These are phyloP conservation scores for Ophiostoma triangulosporum DNA, from an alignment of 2,329 filamentous ascomycete species.

Conservation along the genomic window DNA sequence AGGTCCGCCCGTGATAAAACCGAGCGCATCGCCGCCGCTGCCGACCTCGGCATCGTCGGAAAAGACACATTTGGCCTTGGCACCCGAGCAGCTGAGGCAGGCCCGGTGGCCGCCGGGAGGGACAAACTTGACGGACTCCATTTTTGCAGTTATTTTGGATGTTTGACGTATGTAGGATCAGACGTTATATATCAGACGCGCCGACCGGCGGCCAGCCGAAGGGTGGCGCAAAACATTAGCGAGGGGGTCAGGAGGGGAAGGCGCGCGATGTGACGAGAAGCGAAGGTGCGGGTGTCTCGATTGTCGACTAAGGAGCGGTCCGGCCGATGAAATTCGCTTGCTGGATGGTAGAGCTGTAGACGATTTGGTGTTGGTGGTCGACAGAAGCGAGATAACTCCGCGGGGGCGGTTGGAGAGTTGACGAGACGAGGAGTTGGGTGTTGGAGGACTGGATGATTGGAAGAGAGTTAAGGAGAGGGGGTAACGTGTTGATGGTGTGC, in stretches of 20 bases:
- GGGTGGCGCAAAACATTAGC: neutral
- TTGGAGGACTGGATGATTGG: no score
- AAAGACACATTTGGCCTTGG: conserved; percentile 17
- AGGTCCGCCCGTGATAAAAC: neutral
- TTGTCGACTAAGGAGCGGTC: no score
- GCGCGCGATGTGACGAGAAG: neutral
- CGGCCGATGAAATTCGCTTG: no score
- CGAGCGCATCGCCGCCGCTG: neutral
- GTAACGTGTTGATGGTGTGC: no score
- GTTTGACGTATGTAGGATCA: neutral
- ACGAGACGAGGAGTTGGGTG: no score
- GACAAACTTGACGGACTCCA: conserved; percentile 16
- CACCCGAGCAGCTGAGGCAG: conserved; percentile 15
- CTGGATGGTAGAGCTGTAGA: no score
- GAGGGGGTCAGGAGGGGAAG: neutral
- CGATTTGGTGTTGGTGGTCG: no score
- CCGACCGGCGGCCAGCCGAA: neutral
- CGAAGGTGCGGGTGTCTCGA: no score
- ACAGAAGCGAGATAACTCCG: no score
- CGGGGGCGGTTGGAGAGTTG: no score
- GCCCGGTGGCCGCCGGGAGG: conserved; percentile 16
- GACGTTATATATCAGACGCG: conserved; percentile 16
- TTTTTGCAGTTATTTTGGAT: neutral
- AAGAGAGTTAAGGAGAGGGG: no score
- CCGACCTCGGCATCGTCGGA: conserved; percentile 11